These are phyloP conservation scores for Globisporangium polare DNA, from an alignment of 352 stramenopile species.

Conservation along the genomic window DNA sequence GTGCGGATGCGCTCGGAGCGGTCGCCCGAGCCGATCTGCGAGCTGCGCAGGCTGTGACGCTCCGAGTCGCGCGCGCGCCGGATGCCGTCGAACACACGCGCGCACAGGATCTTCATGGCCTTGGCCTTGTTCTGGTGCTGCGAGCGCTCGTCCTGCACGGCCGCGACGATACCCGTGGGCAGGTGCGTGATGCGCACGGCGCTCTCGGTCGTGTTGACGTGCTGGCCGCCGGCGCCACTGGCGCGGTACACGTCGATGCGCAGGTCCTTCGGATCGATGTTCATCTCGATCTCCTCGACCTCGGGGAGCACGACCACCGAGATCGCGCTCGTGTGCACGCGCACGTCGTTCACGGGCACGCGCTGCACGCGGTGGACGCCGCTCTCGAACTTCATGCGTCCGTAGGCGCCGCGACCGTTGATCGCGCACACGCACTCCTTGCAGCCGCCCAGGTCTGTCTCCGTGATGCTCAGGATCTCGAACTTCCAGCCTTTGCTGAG, in stretches of 20 bases:
- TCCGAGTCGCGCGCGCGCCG: slow-evolving; percentile 58
- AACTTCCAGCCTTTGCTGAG: slow-evolving; percentile 86
- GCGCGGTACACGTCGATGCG: slow-evolving; percentile 97
- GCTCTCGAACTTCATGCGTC: slow-evolving; percentile 98
- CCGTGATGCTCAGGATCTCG: slow-evolving; percentile 85
- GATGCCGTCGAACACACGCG: slow-evolving; percentile 94
- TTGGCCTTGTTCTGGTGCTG: slow-evolving; percentile 99
- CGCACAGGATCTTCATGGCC: slow-evolving; percentile 96
- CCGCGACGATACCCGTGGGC: slow-evolving; percentile 90
- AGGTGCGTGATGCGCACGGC: slow-evolving; percentile 97
- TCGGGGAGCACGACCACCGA: slow-evolving; percentile 97
- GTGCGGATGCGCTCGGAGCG: slow-evolving; percentile 97
- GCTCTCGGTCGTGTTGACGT: slow-evolving; percentile 99
- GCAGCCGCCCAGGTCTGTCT: slow-evolving; percentile 81
- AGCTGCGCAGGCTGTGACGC: slow-evolving; percentile 59
- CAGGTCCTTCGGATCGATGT: slow-evolving; percentile 95
- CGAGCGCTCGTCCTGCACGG: slow-evolving; percentile 93
- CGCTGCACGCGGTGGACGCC: slow-evolving; percentile 97
- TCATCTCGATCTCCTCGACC: slow-evolving; percentile 77
- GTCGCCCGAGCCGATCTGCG: slow-evolving; percentile 94
- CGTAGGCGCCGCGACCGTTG: slow-evolving; percentile 86
- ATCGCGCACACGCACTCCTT: slow-evolving; percentile 80
- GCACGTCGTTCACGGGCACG: slow-evolving; percentile 95
- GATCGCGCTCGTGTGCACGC: slow-evolving; percentile 97
- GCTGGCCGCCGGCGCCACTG: slow-evolving; percentile 96